These are phyloP conservation scores for Jatropha curcas DNA, from an alignment of 345 rosid species.

Conservation along the genomic window DNA sequence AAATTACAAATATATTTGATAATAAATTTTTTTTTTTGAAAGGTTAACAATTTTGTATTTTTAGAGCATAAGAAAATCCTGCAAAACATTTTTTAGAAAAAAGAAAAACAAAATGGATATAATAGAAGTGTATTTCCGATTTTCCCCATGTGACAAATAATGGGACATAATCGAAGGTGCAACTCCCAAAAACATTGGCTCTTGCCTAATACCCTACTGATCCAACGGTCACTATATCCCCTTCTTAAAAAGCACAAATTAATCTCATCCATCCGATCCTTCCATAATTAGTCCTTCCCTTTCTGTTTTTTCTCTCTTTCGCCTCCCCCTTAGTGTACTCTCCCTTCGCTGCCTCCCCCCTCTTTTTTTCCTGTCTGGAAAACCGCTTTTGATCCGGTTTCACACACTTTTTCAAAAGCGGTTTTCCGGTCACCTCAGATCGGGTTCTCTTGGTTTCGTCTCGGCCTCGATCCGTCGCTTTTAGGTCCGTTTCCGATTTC, in stretches of 20 bases:
- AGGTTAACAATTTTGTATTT: too few relatives aligned
- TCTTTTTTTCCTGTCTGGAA: not conserved
- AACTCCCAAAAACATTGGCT: too few relatives aligned
- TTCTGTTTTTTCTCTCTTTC: not conserved
- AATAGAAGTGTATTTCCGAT: too few relatives aligned
- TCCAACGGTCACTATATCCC: slow-evolving; percentile 10
- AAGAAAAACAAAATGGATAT: too few relatives aligned
- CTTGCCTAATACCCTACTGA: slow-evolving; percentile 6
- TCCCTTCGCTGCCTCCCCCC: not conserved
- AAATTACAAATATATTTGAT: too few relatives aligned
- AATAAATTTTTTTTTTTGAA: too few relatives aligned
- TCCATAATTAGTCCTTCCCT: not conserved
- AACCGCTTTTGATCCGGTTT: too few relatives aligned
- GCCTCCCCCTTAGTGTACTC: not conserved
- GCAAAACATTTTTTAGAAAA: too few relatives aligned
- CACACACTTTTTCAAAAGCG: not conserved
- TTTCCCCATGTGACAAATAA: too few relatives aligned
- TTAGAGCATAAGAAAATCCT: too few relatives aligned
- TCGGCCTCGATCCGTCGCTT: slow-evolving; percentile 15
- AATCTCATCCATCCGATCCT: slow-evolving; percentile 20
- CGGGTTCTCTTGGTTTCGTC: slow-evolving; percentile 7
- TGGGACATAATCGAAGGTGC: too few relatives aligned
- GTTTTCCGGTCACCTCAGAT: slow-evolving; percentile 10
- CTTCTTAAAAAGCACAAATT: not conserved
- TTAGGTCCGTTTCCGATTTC: slow-evolving; percentile 4